Conservation (phyloP, 352 stramenopile genomes). For the Globisporangium cystogenes region DNA sequence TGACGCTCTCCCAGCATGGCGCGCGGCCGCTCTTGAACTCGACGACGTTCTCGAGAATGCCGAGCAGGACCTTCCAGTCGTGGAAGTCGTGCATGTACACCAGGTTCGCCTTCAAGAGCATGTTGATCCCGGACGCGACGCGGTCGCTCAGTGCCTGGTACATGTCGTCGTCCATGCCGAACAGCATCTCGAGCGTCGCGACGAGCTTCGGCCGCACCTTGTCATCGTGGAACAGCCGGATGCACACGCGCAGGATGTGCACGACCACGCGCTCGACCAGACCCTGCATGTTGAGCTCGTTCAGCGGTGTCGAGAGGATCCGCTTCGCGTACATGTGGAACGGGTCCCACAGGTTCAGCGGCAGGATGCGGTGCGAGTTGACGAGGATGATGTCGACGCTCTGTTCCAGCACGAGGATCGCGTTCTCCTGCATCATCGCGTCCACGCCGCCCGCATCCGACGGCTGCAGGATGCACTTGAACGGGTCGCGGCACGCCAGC, state of each 20-base stretch:
- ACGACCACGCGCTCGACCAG: constrained; percentile 83
- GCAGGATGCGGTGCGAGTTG: constrained; percentile 71
- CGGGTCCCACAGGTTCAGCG: constrained; percentile 69
- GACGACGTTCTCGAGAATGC: constrained; percentile 71
- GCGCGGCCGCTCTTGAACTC: constrained; percentile 71
- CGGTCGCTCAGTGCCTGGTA: constrained; percentile 77
- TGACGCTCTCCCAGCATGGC: constrained; percentile 74
- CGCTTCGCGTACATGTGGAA: constrained; percentile 79
- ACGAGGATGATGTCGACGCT: constrained; percentile 83
- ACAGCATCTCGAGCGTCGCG: constrained; percentile 65
- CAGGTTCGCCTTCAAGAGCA: constrained; percentile 82
- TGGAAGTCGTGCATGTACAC: constrained; percentile 87
- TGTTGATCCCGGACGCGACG: constrained; percentile 72
- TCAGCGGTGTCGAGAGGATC: constrained; percentile 64
- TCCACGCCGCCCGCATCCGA: constrained; percentile 37
- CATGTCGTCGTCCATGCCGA: constrained; percentile 78
- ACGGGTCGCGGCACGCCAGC: constrained; percentile 66
- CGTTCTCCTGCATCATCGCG: constrained; percentile 87
- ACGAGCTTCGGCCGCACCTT: constrained; percentile 78
- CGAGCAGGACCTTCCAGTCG: constrained; percentile 70
- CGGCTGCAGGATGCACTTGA: constrained; percentile 68
- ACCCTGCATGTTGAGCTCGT: constrained; percentile 72
- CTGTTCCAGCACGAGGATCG: constrained; percentile 81
- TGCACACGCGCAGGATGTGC: constrained; percentile 81
- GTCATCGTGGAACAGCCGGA: constrained; percentile 83